Evolutionary conservation across 495 filamentous ascomycete species (phyloP).

Genomic region (Chaetomidium leptoderma): DNA sequence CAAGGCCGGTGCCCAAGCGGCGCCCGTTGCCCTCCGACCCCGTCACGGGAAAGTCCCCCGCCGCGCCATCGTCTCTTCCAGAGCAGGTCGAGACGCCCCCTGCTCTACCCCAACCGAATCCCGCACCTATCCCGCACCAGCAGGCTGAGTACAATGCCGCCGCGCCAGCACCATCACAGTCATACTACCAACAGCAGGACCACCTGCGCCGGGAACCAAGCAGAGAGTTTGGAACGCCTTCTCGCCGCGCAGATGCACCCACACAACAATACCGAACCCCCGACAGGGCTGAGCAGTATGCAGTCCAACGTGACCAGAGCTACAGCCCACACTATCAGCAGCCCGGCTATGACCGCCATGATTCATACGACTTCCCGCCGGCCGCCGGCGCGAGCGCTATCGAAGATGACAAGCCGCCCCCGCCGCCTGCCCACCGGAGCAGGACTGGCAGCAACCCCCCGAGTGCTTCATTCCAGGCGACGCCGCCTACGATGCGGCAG

Average conservation of each 20-base stretch:
- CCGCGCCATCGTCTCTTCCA: slow-evolving; percentile 28
- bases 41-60: slow-evolving; percentile 47
- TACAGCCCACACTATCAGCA: slow-evolving; percentile 25
- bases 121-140: slow-evolving; percentile 30
- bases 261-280: slow-evolving; percentile 31
- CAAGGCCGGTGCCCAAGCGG: slow-evolving; percentile 54
- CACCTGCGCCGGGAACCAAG: too few relatives aligned
- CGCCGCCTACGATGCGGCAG: slow-evolving; percentile 43
- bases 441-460: slow-evolving; percentile 38
- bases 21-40: slow-evolving; percentile 75
- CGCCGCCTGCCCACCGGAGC: slow-evolving; percentile 43
- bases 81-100: slow-evolving; percentile 43
- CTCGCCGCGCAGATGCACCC: slow-evolving; percentile 27
- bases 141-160: slow-evolving; percentile 43
- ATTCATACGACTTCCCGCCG: slow-evolving; percentile 18
- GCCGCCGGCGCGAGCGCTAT: slow-evolving; percentile 13
- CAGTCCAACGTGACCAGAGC: slow-evolving; percentile 28
- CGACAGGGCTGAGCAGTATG: slow-evolving; percentile 34
- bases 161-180: slow-evolving; percentile 32
- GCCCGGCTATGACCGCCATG: slow-evolving; percentile 23
- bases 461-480: slow-evolving; percentile 33
- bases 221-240: slow-evolving; percentile 29
- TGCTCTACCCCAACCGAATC: slow-evolving; percentile 39
- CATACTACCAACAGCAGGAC: slow-evolving; percentile 31
- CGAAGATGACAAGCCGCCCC: slow-evolving; percentile 41